These are phyloP conservation scores for Dendrobium officinale DNA, from an alignment of 106 monocot genomes.

Conservation along the genomic window DNA sequence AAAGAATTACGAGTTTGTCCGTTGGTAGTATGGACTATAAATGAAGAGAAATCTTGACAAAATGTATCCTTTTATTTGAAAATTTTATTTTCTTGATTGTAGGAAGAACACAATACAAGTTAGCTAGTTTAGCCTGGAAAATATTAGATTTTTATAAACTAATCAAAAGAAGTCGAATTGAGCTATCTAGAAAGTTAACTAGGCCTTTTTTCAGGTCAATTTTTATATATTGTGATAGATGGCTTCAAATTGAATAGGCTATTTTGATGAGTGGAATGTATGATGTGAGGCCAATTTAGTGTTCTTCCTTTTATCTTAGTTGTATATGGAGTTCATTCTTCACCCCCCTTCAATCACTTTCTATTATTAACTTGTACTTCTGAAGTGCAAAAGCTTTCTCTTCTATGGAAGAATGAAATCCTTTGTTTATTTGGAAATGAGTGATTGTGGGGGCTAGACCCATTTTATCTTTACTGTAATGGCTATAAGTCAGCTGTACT, in stretches of 20 bases:
- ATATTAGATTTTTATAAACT: neutral
- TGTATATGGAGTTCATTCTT: neutral
- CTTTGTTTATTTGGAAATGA: neutral
- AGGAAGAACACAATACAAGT: neutral
- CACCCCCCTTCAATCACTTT: neutral
- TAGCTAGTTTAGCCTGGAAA: neutral
- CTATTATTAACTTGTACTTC: neutral
- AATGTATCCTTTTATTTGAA: neutral
- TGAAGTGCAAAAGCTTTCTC: neutral
- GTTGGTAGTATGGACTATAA: neutral
- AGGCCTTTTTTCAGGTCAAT: neutral
- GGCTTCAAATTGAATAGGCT: neutral
- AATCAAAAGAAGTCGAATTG: neutral
- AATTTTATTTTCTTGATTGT: neutral
- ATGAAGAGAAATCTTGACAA: neutral
- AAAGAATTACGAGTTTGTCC: neutral
- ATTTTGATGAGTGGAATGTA: neutral
- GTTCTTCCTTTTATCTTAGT: neutral
- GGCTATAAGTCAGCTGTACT: neutral
- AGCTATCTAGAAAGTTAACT: neutral
- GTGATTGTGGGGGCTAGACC: neutral
- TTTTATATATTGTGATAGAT: neutral
- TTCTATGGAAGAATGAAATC: neutral
- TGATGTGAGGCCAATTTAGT: neutral
- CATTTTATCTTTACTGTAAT: neutral